Conservation (phyloP, 1,284 basidiomycete genomes). For the Cryptococcus wingfieldii region DNA sequence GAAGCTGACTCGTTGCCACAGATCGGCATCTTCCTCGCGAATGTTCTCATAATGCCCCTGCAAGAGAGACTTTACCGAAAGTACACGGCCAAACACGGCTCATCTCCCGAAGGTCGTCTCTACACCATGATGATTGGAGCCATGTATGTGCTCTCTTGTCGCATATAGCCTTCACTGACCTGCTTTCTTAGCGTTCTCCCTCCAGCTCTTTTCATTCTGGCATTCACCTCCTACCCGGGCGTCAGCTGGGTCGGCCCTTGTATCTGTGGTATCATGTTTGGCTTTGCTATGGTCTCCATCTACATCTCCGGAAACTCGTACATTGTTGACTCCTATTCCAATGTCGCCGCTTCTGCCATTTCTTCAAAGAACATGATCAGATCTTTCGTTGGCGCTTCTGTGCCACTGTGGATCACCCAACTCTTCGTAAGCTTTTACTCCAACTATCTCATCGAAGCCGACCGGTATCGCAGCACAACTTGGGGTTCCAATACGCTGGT, state of each 20-base stretch:
- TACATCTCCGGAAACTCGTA: slow-evolving; percentile 46
- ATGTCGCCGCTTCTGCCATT: slow-evolving; percentile 46
- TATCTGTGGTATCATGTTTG: slow-evolving; percentile 32
- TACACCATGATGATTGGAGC: slow-evolving; percentile 39
- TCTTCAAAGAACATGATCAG: slow-evolving; percentile 54
- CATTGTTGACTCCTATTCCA: slow-evolving; percentile 36
- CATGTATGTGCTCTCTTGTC: not conserved
- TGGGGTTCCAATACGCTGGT: slow-evolving; percentile 38
- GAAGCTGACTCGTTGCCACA: not conserved
- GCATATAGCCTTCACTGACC: not conserved
- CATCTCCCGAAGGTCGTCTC: slow-evolving; percentile 35
- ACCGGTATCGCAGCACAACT: slow-evolving; percentile 17
- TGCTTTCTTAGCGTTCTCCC: slow-evolving; percentile 31
- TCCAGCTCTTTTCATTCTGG: slow-evolving; percentile 49
- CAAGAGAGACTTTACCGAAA: slow-evolving; percentile 39
- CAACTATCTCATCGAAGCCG: not conserved
- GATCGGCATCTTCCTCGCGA: slow-evolving; percentile 38
- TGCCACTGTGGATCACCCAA: slow-evolving; percentile 38
- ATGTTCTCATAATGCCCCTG: slow-evolving; percentile 26
- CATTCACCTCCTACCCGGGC: slow-evolving; percentile 36
- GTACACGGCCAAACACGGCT: not conserved
- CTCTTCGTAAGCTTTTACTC: slow-evolving; percentile 19
- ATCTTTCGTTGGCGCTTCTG: slow-evolving; percentile 48
- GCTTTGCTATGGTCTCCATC: slow-evolving; percentile 39
- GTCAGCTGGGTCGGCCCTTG: slow-evolving; percentile 41